Base-by-base conservation (phyloP, 2,329 filamentous ascomycete species). In the Byssoonygena ceratinophila region DNA sequence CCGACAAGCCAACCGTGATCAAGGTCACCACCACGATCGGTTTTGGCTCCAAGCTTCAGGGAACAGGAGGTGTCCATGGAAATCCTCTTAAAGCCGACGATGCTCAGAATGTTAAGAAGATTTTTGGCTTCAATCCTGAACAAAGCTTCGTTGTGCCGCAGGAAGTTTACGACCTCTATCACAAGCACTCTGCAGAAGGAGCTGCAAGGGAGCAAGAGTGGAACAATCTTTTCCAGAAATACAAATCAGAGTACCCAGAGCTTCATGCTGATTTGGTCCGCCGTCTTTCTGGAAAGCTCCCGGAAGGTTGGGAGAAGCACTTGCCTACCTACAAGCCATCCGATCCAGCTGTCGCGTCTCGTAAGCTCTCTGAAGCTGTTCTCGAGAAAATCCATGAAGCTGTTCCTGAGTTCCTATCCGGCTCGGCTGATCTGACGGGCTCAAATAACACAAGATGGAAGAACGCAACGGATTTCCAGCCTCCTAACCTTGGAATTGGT, bases 371-470 rank as follows among this genome's bases (percentile, higher is more conserved):
- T 59, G 91, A 98, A 81, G 84, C 80, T 56, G 90, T 97, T 54
- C 82, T 98, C 60, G 79, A 84, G 76, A 91, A 90, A 73, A 84
- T 98, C 65, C 82, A 94, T 77, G 73, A 79, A 48, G 81, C 76
- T 60, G 68, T 98, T 52, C 92, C 92, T 60, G 92, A 97, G 74
- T 83, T 98, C 54, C 73, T 98, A 57, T 94, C 91, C 70, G 92
- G 92, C 64, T 98, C 92, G 59, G 92, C 92, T 63, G 92, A 98
- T 79, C 74, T 98, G 79, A 98, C 92, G 69, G 88, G 88, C 68
- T 97, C 92, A 69, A 98, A 98, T 82, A 84, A 97, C 77, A 98
- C 92, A 62, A 84, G 90, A 70, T 96, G 90, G 89, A 98, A 97
- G 85, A 80, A 82, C 52, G 91, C 92, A 53, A 82, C 91, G 61